Base-by-base conservation (phyloP, 805 yeast species). In the Blastobotrys robertii region DNA sequence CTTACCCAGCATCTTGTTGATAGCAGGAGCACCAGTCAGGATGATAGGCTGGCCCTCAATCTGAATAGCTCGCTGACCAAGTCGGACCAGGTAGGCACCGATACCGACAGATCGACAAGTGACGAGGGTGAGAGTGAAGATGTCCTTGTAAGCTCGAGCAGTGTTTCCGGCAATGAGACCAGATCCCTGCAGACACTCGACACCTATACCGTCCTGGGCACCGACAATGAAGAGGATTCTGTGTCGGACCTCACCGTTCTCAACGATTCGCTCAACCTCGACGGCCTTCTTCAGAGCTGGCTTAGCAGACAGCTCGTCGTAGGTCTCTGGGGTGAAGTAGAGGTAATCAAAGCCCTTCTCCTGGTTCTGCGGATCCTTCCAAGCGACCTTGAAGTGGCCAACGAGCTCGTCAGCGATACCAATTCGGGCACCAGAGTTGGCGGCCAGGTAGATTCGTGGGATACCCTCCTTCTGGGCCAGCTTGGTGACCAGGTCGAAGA, bases 101-200 rank as follows among this genome's bases (percentile, higher is more conserved):
- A 92, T 92, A 81, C 99, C 99, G 58, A 92, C 99, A 41, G 97
- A 88, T 74, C 99, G 81, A 71, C 97, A 88, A n/a, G 98, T 92
- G 44, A 92, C 98, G 64, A 92, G 73, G n/a, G 98, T 90, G 46
- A 88, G 78, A 14, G 99, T 92, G 72, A 92, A 92, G 50, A 92
- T 92, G 61, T 92, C 99, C 64, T 84, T 84, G 77, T 92, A 92
- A 14, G 98, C 98, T 63, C 86, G 81, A 9, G 97, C 84, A 38
- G 99, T 92, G 25, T 95, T 95, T 67, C 99, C 99, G 15, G 99
- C 99, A 68, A 92, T 92, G 59, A 92, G 73, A 69, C 97, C 99
- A 43, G 97, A 90, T 33, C 99, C 99, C 68, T 81, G 80, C 66
- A 92, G 78, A 76, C 96, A 92, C 67, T 92, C 99, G 47, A 92